Base-by-base conservation (phyloP, 257 asterid genomes). In the Gentiana dahurica region DNA sequence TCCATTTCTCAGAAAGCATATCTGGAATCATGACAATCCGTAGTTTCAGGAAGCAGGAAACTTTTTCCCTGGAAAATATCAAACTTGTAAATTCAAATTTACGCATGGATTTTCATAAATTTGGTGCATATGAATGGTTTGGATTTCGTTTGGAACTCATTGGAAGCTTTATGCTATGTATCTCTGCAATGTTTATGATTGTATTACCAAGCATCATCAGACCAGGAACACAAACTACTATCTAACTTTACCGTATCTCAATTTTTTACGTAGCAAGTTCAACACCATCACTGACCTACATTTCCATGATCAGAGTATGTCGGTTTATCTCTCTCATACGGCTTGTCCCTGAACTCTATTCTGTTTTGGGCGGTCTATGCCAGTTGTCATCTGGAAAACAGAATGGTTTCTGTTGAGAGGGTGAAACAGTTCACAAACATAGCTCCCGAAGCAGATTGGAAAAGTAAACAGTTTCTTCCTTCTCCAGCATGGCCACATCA, bases 401-500 rank as follows among this genome's bases (percentile, higher is more conserved):
- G 75, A 72, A 87, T 91, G 98, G 97, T 91, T 54, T 87, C 95
- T 2, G 97, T 91, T 5, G 98, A 91, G 83, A 87, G 98, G 77
- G 78, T 91, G 49, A 91, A 87, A 59, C 98, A 91, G 66, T 91
- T 87, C 80, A 58, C 87, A 0, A 77, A 70, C 41, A 76, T 91
- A 68, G 88, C 82, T 52, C 78, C 97, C 6, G 98, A 91, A 75
- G 98, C 96, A 44, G 82, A 77, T 64, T 91, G 98, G 98, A 74
- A 44, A 73, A 85, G 74, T 48, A 67, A 61, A 47, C 88, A 83
- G 55, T 5, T 63, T 58, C 65, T 77, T 54, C 95, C 94, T 70
- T 88, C 97, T 1, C 57, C 72, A 48, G 77, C 68, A 65, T 91
- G 98, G 98, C 98, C 98, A 0, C 75, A 66, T 5, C 65, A 57